Conservation (phyloP, 352 stramenopile genomes). For the Phytophthora parvispora region DNA sequence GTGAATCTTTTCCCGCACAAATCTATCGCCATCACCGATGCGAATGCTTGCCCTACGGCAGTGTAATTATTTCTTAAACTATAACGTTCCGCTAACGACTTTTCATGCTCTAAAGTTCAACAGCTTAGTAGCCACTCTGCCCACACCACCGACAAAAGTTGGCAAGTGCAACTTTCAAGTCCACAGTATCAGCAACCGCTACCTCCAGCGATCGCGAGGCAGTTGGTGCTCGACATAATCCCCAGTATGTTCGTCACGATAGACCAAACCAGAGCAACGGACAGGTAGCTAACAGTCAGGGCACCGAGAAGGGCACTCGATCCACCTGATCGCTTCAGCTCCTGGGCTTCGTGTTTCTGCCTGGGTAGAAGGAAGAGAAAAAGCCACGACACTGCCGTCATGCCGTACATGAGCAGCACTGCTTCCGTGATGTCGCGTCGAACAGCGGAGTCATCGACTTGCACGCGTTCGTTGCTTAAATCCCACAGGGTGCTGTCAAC, state of each 20-base stretch:
- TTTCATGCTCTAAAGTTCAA: too few species aligned
- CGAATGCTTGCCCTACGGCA: too few species aligned
- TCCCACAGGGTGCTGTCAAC: constrained; percentile 23
- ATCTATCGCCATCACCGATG: too few species aligned
- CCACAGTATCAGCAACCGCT: constrained; percentile 34
- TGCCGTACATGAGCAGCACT: constrained; percentile 30
- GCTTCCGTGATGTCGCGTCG: constrained; percentile 29
- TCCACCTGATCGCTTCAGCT: constrained; percentile 38
- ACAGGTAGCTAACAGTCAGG: constrained; percentile 39
- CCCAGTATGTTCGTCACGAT: constrained; percentile 39
- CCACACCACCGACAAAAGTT: too few species aligned
- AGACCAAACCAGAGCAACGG: constrained; percentile 42
- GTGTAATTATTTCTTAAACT: too few species aligned
- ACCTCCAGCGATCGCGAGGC: constrained; percentile 36
- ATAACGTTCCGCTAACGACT: too few species aligned
- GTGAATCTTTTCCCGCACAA: too few species aligned
- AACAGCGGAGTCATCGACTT: constrained; percentile 30
- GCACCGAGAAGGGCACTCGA: constrained; percentile 30
- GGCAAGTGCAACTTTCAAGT: too few species aligned
- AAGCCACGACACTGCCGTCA: constrained; percentile 33
- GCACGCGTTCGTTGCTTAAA: constrained; percentile 40
- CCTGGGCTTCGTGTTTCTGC: constrained; percentile 39
- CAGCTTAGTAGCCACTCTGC: too few species aligned
- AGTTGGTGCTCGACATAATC: constrained; percentile 18
- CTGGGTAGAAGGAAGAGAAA: constrained; percentile 40